Evolutionary conservation across 208 protist species (phyloP), one percentile per base, ranked within the genome.

Genomic region (Angomonas desouzai): DNA sequence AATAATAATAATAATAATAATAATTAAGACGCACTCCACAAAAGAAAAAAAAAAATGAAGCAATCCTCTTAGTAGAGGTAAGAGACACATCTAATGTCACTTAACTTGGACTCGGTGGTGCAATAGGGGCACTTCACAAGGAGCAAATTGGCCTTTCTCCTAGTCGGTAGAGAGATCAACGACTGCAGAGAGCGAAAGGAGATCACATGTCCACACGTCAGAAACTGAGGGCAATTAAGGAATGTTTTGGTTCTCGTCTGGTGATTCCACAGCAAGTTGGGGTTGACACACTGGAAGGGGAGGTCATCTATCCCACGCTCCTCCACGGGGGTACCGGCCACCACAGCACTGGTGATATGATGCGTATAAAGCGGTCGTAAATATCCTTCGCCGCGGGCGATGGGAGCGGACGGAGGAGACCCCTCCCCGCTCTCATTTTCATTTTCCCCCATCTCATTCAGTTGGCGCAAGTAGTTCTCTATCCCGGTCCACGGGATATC

Each of bases 131-230:
- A 93, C 34, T 71, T 71, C 33, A 89, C 81, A 0, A 68, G 49
- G 43, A 38, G 45, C 30, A 47, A 32, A 27, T 66, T 23, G 13
- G 38, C 61, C 2, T 48, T 45, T 48, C 2, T 36, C 11, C 48
- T 47, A 27, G 25, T 73, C 23, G 72, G 68, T 34, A 53, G 55
- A 18, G 74, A 58, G 45, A 70, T 47, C 22, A 81, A 43, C 34
- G 66, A 64, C 43, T 82, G 48, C 48, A 87, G 66, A 23, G 80
- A 77, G 34, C 65, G 61, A 62, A 91, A 67, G 16, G 87, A 87
- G 34, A 93, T 74, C 9, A 93, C 74, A 63, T 93, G 87, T 13
- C 87, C 87, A 65, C 87, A 93, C 43, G 68, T 62, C 22, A 93
- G 70, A 45, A 93, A 59, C 32, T 85, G 76, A 0, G 87, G 81